These are phyloP conservation scores for Arthrobotrys musiformis DNA, from an alignment of 2,329 filamentous ascomycete species.

Conservation along the genomic window DNA sequence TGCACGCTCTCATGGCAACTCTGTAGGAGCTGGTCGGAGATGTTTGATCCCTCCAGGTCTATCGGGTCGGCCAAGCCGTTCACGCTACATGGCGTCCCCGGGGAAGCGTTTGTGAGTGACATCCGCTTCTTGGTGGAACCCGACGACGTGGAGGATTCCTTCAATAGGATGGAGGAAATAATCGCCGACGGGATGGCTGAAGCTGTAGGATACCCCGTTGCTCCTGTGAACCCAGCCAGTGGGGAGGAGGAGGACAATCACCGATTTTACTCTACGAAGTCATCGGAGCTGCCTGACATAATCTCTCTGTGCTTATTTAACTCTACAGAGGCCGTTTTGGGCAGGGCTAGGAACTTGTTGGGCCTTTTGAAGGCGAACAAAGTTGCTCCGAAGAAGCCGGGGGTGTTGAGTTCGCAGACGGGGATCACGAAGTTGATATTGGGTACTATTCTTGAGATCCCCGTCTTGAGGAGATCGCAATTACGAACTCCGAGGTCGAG, in stretches of 20 bases:
- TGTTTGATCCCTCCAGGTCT: constrained; percentile 41
- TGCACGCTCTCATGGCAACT: constrained; percentile 51
- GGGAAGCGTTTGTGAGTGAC: constrained; percentile 50
- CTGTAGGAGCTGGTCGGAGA: constrained; percentile 39
- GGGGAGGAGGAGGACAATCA: not conserved
- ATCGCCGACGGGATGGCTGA: constrained; percentile 29
- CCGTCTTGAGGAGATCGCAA: not conserved
- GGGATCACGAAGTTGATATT: constrained; percentile 36
- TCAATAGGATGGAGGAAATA: constrained; percentile 39
- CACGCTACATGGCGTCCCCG: constrained; percentile 30
- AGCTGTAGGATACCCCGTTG: not conserved
- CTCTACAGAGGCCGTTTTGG: constrained; percentile 23
- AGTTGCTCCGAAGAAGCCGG: constrained; percentile 44
- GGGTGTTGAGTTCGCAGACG: constrained; percentile 20
- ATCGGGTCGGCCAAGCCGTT: constrained; percentile 32
- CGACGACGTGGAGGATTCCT: constrained; percentile 45
- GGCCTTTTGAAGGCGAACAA: constrained; percentile 38
- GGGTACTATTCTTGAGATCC: constrained; percentile 26
- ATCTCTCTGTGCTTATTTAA: constrained; percentile 27
- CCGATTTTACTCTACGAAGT: not conserved
- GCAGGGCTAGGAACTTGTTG: constrained; percentile 34
- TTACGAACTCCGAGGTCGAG: constrained; percentile 3
- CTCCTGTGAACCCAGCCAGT: no score
- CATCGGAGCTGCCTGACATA: constrained; percentile 8
- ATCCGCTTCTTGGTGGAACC: constrained; percentile 52